Evolutionary conservation across 495 filamentous ascomycete species (phyloP), one percentile per base, ranked within the genome.

Genomic region (Hypoxylon fragiforme): DNA sequence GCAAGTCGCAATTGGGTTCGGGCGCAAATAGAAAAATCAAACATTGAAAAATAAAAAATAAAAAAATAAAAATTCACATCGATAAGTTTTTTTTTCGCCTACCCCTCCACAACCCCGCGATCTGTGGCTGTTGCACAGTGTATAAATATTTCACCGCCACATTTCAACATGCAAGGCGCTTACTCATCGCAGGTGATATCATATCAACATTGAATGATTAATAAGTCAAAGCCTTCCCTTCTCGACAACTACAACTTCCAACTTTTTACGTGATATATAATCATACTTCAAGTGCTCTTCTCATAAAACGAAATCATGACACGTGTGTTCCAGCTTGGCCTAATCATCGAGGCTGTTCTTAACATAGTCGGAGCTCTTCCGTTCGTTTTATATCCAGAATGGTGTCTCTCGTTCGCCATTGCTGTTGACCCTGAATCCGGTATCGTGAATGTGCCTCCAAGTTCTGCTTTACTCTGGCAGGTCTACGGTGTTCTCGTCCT

Each of bases 61-160:
- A 11, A 48, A 38, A 31, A 22, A 12, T 18, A 42, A 52, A 42
- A 35, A 4, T 32, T 35, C 22, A 43, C 37, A 18, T 40, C 22
- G 20, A 44, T 44, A 20, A 34, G 18, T 58, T 59, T 59, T 53
- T 59, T 48, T 52, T 24, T 18, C 32, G 15, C 24, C 16, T 59
- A 37, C 48, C 55, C 55, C 55, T 53, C 55, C 7, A 13, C 28
- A 22, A 60, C 64, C 64, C 64, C 64, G 57, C 61, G 64, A 62
- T 67, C 35, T 60, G 61, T 64, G 63, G 56, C 63, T 56, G 47
- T 52, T 42, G n/a, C n/a, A n/a, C n/a, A n/a, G n/a, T n/a, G n/a
- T n/a, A n/a, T n/a, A n/a, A n/a, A n/a, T n/a, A n/a, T n/a, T n/a
- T n/a, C n/a, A n/a, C n/a, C n/a, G n/a, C n/a, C n/a, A n/a, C n/a